phyloP scores from a whole-genome alignment of 2,329 filamentous ascomycete species.

The Pyrenochaeta sp. region DNA sequence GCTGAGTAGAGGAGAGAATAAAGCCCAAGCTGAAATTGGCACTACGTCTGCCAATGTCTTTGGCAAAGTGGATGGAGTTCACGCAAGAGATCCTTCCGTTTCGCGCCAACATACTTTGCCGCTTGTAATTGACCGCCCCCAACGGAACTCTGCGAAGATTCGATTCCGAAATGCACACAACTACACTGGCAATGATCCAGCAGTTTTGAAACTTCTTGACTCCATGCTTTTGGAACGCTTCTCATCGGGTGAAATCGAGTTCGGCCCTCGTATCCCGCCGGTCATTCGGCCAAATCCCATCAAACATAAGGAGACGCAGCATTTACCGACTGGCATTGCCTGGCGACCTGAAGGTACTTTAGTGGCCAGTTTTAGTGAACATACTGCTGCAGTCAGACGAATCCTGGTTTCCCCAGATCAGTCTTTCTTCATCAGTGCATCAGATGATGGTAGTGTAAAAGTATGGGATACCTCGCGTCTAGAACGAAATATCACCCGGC shows the following conservation, averaged over 20 bases:
- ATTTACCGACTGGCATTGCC: conserved; percentile 59
- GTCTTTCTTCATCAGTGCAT: conserved; percentile 90
- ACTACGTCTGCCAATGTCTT: conserved; percentile 70
- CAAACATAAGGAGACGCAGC: conserved; percentile 61
- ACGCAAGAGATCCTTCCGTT: conserved; percentile 39
- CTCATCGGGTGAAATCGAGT: conserved; percentile 66
- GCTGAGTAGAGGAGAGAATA: conserved; percentile 65
- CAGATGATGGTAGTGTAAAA: conserved; percentile 88
- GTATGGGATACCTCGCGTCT: conserved; percentile 92
- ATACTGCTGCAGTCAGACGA: conserved; percentile 81
- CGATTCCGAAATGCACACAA: conserved; percentile 74
- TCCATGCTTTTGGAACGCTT: conserved; percentile 78
- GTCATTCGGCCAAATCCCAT: conserved; percentile 64
- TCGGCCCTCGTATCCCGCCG: conserved; percentile 82
- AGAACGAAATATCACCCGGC: conserved; percentile 88
- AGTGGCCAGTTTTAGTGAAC: conserved; percentile 88
- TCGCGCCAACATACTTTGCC: conserved; percentile 38
- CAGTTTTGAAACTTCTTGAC: conserved; percentile 72
- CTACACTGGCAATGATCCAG: conserved; percentile 79
- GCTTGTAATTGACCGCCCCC: conserved; percentile 41
- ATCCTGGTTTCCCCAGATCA: conserved; percentile 88
- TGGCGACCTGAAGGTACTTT: conserved; percentile 88
- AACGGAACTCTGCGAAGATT: conserved; percentile 43
- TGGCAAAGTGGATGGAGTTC: conserved; percentile 66
- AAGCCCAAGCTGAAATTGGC: conserved; percentile 69